Conservation (phyloP, 2,329 filamentous ascomycete species). For the Colletotrichum sp. region DNA sequence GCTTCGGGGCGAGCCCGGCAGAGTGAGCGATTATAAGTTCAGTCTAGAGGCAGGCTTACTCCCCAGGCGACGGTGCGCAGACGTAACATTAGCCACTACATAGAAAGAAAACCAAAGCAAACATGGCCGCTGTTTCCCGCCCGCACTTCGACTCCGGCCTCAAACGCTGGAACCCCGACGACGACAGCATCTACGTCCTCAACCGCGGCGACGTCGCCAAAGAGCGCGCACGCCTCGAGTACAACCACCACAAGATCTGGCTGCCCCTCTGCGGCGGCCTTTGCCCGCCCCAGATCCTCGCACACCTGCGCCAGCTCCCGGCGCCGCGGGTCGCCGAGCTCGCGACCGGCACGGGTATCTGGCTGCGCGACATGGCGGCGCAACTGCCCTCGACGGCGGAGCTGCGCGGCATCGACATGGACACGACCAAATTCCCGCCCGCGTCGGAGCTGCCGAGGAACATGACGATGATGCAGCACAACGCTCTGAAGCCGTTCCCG, state of each 20-base stretch:
- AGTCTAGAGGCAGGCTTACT: not conserved
- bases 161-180: not conserved
- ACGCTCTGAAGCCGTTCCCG: slow-evolving; percentile 19
- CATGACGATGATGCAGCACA: not conserved
- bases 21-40: not conserved
- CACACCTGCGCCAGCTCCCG: not conserved
- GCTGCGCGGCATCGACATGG: slow-evolving; percentile 24
- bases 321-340: slow-evolving; percentile 19
- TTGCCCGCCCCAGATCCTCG: not conserved
- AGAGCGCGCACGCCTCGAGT: slow-evolving; percentile 1
- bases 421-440: slow-evolving; percentile 22
- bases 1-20: not conserved
- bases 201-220: not conserved
- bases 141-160: not conserved
- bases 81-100: not conserved
- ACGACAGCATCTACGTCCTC: not conserved
- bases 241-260: slow-evolving; percentile 1
- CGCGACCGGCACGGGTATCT: slow-evolving; percentile 25
- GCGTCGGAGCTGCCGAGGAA: slow-evolving; percentile 12
- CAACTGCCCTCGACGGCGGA: slow-evolving; percentile 5
- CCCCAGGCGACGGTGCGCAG: not conserved
- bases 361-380: slow-evolving; percentile 23
- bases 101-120: not conserved
- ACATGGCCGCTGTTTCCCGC: not conserved
- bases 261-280: not conserved